Base-by-base conservation (phyloP, 2,329 filamentous ascomycete genomes). In the Dendryphion nanum region DNA sequence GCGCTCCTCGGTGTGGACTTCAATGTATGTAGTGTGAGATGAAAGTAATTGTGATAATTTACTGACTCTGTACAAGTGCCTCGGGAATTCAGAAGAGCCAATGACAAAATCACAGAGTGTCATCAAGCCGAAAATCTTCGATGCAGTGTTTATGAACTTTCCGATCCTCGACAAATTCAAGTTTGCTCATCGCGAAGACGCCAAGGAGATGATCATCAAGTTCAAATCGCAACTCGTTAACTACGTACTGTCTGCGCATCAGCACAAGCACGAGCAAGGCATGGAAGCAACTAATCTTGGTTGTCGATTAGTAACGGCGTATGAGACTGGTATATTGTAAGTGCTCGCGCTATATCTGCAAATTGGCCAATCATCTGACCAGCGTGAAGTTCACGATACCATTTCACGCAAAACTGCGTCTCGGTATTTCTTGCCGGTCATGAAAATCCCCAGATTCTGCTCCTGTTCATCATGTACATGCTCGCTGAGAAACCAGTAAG, bases 1-100 rank as follows among this genome's bases (percentile, higher is more conserved):
- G 41, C 40, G 23, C 40, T 57, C 6, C 42, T 61, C 3, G 43
- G 48, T 21, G 21, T 18, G 5, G 19, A 24, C 24, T 42, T 42
- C 23, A 20, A 32, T 8, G 40, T 42, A 13, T 19, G 38, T 37
- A 17, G 14, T 18, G n/a, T 6, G 8, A 26, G n/a, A n/a, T n/a
- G n/a, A n/a, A n/a, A 26, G 23, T 26, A 8, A n/a, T n/a, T 26
- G 23, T 8, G 23, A 26, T n/a, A 26, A 26, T n/a, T 8, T 8
- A 26, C 23, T 26, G n/a, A 26, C 8, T 8, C 8, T n/a, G n/a
- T n/a, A n/a, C 8, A 26, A 26, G 23, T 26, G 23, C 23, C 28
- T 42, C 10, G 40, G 33, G n/a, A 32, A 42, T 13, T 30, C 40
- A 12, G 21, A 38, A 12, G 35, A 34, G 4, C 40, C 34, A 14